Base-by-base conservation (phyloP, 805 yeast genomes). In the Ogataea methylovora region DNA sequence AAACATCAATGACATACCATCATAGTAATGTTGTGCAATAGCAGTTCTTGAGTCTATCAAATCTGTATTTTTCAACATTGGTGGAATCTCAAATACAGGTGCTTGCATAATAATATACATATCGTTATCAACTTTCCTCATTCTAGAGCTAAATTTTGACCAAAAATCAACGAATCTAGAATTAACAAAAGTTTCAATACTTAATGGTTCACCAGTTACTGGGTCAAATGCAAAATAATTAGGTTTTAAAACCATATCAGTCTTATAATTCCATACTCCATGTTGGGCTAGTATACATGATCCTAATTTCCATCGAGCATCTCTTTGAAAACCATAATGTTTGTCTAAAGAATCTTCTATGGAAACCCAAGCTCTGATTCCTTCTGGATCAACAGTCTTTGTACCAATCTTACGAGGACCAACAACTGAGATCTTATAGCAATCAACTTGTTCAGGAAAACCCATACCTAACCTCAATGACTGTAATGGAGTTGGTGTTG, bases 1-100 rank as follows among this genome's bases (percentile, higher is more conserved):
- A 56, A 84, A 82, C 88, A 92, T 79, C 24, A 90, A 61, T 2
- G 97, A 83, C 77, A 90, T 71, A 0, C 97, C 98, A 54, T 90
- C 98, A 53, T 90, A 90, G 54, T 80, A 90, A 58, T 90, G 98
- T 2, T 94, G 92, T 14, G 94, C 77, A 46, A 79, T 79, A 2
- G 83, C 76, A 0, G 90, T 79, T 33, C 70, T 71, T 1, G 63
- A 52, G 47, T 83, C 92, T 11, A 82, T 51, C n/a, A 77, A 51
- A 3, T 63, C 52, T 27, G 72, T 67, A 10, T 67, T 69, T 38
- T 66, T 67, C 40, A 84, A 55, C 9, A 58, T 52, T 2, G 97
- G 96, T 0, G 96, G 95, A 4, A 69, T 50, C 45, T 76, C 80
- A 40, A 88, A 62, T 2, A 84, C 92, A 2, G 95, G 94, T 1